Conservation (phyloP, 139 green algal species). For the Chlamydomonas schloesseri region DNA sequence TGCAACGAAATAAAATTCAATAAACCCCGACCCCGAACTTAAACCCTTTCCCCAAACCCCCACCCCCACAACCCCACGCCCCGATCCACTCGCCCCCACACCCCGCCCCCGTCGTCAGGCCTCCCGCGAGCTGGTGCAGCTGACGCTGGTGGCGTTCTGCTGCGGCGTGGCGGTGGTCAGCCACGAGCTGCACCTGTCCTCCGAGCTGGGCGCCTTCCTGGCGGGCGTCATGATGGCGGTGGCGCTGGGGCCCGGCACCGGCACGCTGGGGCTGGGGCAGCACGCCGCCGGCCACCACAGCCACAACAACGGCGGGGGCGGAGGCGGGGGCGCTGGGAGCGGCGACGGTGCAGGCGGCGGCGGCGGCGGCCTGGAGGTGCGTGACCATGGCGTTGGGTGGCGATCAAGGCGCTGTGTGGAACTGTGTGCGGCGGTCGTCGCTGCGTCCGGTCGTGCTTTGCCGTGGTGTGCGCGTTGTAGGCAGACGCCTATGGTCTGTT, state of each 20-base stretch:
- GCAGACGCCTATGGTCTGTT: too few relatives aligned
- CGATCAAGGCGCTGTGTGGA: too few relatives aligned
- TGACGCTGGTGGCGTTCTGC: constrained; percentile 86
- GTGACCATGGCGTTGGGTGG: too few relatives aligned
- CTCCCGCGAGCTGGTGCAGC: constrained; percentile 85
- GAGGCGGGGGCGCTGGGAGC: background rate
- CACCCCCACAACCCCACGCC: background rate
- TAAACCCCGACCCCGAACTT: too few relatives aligned
- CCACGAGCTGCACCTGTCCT: constrained; percentile 77
- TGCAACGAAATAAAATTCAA: too few relatives aligned
- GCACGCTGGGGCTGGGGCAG: background rate
- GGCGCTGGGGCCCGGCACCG: constrained; percentile 11
- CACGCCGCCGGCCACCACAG: background rate
- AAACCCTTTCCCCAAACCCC: too few relatives aligned
- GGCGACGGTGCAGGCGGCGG: too few relatives aligned
- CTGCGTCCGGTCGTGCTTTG: too few relatives aligned
- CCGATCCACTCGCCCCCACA: background rate
- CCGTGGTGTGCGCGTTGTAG: too few relatives aligned
- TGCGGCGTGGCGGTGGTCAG: constrained; percentile 73
- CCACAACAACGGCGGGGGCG: background rate
- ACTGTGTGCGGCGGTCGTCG: too few relatives aligned
- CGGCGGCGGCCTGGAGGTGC: background rate
- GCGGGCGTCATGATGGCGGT: constrained; percentile 69
- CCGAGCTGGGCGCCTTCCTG: constrained; percentile 95
- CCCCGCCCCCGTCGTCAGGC: constrained; percentile 31